Evolutionary conservation across 805 yeast genomes (phyloP), one percentile per base, ranked within the genome.

Genomic region (Scheffersomyces lignosus): DNA sequence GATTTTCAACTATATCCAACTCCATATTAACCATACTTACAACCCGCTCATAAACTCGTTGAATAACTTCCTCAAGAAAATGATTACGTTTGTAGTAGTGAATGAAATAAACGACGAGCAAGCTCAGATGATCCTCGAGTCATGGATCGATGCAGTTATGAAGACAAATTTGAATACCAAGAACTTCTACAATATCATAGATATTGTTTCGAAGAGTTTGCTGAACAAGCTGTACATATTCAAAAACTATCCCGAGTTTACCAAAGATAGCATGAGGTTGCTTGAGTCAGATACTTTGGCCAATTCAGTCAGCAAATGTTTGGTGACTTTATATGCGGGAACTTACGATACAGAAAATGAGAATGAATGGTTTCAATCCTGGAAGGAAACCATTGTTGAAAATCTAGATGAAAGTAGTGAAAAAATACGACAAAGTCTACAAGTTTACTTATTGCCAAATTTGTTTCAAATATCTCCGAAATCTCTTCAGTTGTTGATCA

Each of bases 11-110:
- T 83, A 75, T 54, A 71, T 83, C 10, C 60, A 82, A 26, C 89
- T 81, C 45, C 80, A 76, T 54, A 81, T 89, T 80, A 78, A 77
- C 36, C 86, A 81, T 34, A 75, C 86, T 1, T 81, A 83, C 4
- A 78, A 85, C 2, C 81, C 95, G 0, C 56, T 86, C 18, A 78
- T 83, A 4, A 86, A 83, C 51, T 81, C 95, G 0, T 56, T 87
- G 35, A 74, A 70, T 37, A 85, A 79, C 22, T 51, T 88, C 31
- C 73, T 87, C 32, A 36, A 56, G 2, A 87, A 82, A 47, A 51
- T 82, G 33, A 54, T 82, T 8, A 43, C 49, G 2, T 63, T 79
- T 27, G 62, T 62, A 23, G 43, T 45, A 13, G 43, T 60, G 30
- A 47, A 51, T 29, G 39, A 41, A 13, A 38, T 34, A 5, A 35